phyloP scores from a whole-genome alignment of 352 stramenopile genomes.

The Globisporangium solare region DNA sequence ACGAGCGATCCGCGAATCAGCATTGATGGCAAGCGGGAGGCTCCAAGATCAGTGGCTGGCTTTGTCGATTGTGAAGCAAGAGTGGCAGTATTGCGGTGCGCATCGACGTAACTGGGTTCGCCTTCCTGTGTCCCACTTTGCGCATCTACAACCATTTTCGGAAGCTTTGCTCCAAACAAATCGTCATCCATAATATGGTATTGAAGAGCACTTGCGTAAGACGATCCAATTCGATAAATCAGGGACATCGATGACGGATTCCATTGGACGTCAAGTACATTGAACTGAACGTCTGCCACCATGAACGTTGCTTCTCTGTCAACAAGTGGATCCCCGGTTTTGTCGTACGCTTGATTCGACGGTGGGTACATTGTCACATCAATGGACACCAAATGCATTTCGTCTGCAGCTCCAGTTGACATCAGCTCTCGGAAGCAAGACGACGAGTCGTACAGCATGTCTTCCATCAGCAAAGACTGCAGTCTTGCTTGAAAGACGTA shows the following conservation, averaged over 20 bases:
- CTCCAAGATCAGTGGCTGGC: neutral
- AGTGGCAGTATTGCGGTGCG: neutral
- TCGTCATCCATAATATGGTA: slow-evolving; percentile 19
- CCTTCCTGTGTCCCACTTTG: neutral
- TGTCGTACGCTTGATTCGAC: slow-evolving; percentile 6
- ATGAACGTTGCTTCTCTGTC: slow-evolving; percentile 21
- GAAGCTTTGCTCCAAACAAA: neutral
- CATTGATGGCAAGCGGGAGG: slow-evolving; percentile 15
- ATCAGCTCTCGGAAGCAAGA: slow-evolving; percentile 66
- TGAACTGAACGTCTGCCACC: slow-evolving; percentile 55
- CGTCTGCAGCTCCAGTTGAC: slow-evolving; percentile 34
- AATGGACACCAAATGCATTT: slow-evolving; percentile 40
- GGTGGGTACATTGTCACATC: slow-evolving; percentile 41
- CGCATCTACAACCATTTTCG: too few relatives aligned
- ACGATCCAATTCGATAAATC: slow-evolving; percentile 62
- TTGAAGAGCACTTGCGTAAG: slow-evolving; percentile 52
- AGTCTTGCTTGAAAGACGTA: slow-evolving; percentile 47
- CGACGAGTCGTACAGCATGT: slow-evolving; percentile 43
- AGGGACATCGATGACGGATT: slow-evolving; percentile 80
- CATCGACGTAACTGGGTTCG: neutral
- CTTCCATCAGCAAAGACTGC: slow-evolving; percentile 61
- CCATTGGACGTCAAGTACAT: slow-evolving; percentile 77
- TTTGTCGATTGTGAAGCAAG: slow-evolving; percentile 4
- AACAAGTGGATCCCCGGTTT: neutral
- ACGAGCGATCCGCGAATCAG: slow-evolving; percentile 60